These are phyloP conservation scores for Ophiocordyceps sinensis DNA, from an alignment of 2,329 filamentous ascomycete species.

Conservation along the genomic window DNA sequence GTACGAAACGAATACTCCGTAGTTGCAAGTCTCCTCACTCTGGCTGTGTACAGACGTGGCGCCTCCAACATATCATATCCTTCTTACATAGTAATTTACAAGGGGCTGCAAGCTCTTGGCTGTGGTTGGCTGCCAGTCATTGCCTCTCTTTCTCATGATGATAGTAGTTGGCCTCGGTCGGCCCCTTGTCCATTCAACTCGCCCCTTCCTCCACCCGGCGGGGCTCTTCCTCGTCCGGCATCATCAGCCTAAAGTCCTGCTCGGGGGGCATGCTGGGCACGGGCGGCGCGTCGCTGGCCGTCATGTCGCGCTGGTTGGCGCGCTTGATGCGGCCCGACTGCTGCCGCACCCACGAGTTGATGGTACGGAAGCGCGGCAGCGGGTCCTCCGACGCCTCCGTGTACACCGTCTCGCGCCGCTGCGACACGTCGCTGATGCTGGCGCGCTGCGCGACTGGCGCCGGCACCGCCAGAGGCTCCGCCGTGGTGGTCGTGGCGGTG, in stretches of 20 bases:
- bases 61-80: no score
- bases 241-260: constrained; percentile 34
- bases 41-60: no score
- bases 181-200: neutral
- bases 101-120: no score
- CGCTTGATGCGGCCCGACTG: constrained; percentile 40
- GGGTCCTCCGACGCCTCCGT: constrained; percentile 38
- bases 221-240: constrained; percentile 33
- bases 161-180: no score
- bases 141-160: no score
- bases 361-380: constrained; percentile 39
- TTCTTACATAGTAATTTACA: no score
- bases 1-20: no score
- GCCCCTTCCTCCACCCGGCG: constrained; percentile 18
- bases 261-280: constrained; percentile 28
- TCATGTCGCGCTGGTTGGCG: constrained; percentile 22
- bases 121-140: no score
- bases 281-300: constrained; percentile 18
- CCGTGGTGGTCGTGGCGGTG: constrained; percentile 6
- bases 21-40: no score
- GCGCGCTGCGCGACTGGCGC: constrained; percentile 2
- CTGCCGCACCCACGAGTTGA: constrained; percentile 52
- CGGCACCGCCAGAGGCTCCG: constrained; percentile 1
- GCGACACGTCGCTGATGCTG: constrained; percentile 3
- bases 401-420: constrained; percentile 33